Base-by-base conservation (phyloP, 129 eudicot genomes). In the Escallonia rubra region DNA sequence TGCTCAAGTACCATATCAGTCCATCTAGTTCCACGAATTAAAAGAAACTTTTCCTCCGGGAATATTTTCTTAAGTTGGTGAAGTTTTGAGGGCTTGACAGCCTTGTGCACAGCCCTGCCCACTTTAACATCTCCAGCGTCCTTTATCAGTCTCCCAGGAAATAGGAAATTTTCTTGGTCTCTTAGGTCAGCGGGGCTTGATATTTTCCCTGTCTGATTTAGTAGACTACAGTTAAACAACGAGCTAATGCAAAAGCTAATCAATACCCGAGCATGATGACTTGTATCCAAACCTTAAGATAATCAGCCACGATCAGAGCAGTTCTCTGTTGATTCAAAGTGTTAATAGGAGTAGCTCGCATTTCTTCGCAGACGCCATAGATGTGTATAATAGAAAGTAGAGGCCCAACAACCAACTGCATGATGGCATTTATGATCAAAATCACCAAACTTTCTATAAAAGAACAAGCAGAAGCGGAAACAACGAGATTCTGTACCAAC, bases 311-410 rank as follows among this genome's bases (percentile, higher is more conserved):
- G 45, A 93, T 77, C 88, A 89, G 80, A 38, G 95, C 98, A 13
- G 96, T 86, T 82, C 98, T 80, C 65, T 89, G 98, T 43, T 95
- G 95, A 84, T 93, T 93, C 53, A 93, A 76, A 4, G 96, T 89
- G 88, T 84, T 86, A 61, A 93, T 86, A 10, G 98, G 98, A 80
- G 94, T 79, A 57, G 98, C 96, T 65, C 86, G 69, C 98, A 93
- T 93, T 86, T 93, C 95, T 89, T 92, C 95, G 12, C 79, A 64
- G 64, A 93, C 96, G 71, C 92, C 48, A 50, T 83, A 86, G 16
- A 93, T 65, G 71, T 93, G 98, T 63, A 89, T 59, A 1, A 82
- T 14, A 13, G 95, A 89, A 41, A 93, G 90, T 42, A 93, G 75
- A 43, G 98, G 88, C 66, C 86, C 98, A 39, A 77, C 95, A 83